Evolutionary conservation across 208 protist genomes (phyloP).

Genomic region (Leishmania lainsoni): DNA sequence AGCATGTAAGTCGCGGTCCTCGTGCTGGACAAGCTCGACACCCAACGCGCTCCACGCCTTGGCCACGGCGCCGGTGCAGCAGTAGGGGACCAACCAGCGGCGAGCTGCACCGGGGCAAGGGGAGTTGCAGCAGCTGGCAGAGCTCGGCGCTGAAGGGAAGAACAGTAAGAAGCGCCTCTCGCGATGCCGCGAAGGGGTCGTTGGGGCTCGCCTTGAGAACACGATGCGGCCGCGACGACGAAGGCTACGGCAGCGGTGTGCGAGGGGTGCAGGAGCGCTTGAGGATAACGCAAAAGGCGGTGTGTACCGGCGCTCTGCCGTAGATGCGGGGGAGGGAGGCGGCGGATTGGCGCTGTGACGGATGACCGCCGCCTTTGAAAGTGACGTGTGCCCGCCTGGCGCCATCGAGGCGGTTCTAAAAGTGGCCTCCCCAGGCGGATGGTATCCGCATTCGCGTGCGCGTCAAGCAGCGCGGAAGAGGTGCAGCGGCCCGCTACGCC

Average conservation of each 20-base stretch:
- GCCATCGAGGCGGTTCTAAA: too few species aligned
- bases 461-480: too few species aligned
- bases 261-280: not conserved
- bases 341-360: too few species aligned
- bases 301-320: not conserved
- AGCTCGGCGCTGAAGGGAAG: conserved; percentile 54
- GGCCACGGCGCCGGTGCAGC: conserved; percentile 72
- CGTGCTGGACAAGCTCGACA: conserved; percentile 73
- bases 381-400: too few species aligned
- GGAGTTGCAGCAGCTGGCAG: conserved; percentile 56
- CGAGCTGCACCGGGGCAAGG: conserved; percentile 45
- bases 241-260: not conserved
- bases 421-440: not conserved
- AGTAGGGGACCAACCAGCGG: conserved; percentile 86
- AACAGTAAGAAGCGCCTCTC: conserved; percentile 64
- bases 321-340: not conserved
- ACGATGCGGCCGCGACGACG: conserved; percentile 17
- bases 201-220: conserved; percentile 75
- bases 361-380: not conserved
- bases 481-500: too few species aligned
- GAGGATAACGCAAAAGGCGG: not conserved
- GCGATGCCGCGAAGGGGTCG: conserved; percentile 86
- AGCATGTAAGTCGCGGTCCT: conserved; percentile 89
- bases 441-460: not conserved
- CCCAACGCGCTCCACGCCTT: conserved; percentile 52